Evolutionary conservation across 129 eudicot species (phyloP), one percentile per base, ranked within the genome.

Genomic region (Flaveria linearis): DNA sequence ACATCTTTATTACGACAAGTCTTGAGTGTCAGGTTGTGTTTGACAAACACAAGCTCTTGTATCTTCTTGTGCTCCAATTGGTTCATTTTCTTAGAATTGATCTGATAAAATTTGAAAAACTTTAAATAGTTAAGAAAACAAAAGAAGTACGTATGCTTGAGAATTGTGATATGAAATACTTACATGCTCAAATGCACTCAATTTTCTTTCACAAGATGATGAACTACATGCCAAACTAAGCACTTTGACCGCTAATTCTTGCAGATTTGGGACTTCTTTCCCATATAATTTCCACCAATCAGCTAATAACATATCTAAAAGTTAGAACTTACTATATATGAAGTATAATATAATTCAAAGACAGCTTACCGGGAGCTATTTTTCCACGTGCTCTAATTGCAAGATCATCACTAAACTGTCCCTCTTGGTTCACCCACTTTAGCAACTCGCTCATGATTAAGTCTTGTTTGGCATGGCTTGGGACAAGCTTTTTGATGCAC

Each of bases 231-330:
- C 1, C 28, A 68, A 45, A 43, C 73, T 68, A 22, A 68, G 50
- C 57, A 68, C 73, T 10, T 68, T 68, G 51, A 42, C 51, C 0
- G 57, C 73, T n/a, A 68, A 22, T 11, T 20, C n/a, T 45, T 68
- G 73, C 28, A 68, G 9, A 68, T 68, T 68, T 68, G 73, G 73
- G 25, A n/a, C 46, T 12, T 46, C 73, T 68, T 68, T 68, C 41
- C 73, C 73, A 68, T 43, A 68, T 12, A 68, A 14, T 12, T 68
- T 43, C 56, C 56, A 43, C 36, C 56, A 68, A 5, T 43, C 56
- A 13, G 73, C 53, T 68, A 36, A 23, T 61, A 61, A 13, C 41
- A 26, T 12, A 26, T 61, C 26, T 26, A 41, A 26, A 61, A 61
- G 41, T 61, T 61, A 61, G 41, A 11, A 26, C 16, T 3, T 61